Percentiles rank a stretch among this genome's conserved stretches.
Conservation (phyloP, 208 protist species). For the Leptomonas seymouri region DNA sequence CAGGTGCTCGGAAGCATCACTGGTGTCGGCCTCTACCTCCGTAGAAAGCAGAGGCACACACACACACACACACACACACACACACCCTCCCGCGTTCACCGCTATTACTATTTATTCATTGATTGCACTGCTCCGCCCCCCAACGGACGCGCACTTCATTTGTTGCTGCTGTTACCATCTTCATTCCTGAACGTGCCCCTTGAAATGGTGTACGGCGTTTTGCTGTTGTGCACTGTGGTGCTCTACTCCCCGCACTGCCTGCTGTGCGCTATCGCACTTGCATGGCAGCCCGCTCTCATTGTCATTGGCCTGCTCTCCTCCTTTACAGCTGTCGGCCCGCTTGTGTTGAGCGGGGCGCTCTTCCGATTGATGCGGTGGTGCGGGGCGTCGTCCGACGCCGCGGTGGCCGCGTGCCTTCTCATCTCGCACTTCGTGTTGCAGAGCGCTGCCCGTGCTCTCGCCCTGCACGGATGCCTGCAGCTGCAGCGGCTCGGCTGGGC, state of each 20-base stretch:
- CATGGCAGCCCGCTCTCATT: constrained; percentile 28
- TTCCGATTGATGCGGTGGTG: constrained; percentile 13
- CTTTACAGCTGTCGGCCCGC: constrained; percentile 17
- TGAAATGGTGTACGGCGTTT: constrained; percentile 1
- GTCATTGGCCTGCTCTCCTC: constrained; percentile 16
- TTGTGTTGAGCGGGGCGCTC: constrained; percentile 12
- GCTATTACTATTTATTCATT: too few species aligned
- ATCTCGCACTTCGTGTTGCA: constrained; percentile 29
- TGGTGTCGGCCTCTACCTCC: too few species aligned
- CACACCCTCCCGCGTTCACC: too few species aligned
- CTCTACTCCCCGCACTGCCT: constrained; percentile 27
- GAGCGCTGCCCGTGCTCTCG: constrained; percentile 24
- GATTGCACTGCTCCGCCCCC: too few species aligned
- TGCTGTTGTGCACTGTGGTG: constrained; percentile 23
- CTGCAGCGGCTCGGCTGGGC: constrained; percentile 34
- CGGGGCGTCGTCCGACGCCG: neutral
- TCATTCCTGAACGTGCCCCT: neutral
- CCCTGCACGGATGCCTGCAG: constrained; percentile 34
- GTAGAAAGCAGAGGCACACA: too few species aligned
- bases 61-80: too few species aligned
- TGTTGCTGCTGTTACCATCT: neutral
- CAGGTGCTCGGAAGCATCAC: too few species aligned
- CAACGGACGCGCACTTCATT: too few species aligned
- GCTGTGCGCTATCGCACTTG: constrained; percentile 8
- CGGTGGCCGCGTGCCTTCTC: constrained; percentile 23